Percentiles rank a stretch among this genome's conserved stretches.
These are phyloP conservation scores for Pseudogymnoascus sp. DNA, from an alignment of 2,329 filamentous ascomycete genomes.

Conservation along the genomic window DNA sequence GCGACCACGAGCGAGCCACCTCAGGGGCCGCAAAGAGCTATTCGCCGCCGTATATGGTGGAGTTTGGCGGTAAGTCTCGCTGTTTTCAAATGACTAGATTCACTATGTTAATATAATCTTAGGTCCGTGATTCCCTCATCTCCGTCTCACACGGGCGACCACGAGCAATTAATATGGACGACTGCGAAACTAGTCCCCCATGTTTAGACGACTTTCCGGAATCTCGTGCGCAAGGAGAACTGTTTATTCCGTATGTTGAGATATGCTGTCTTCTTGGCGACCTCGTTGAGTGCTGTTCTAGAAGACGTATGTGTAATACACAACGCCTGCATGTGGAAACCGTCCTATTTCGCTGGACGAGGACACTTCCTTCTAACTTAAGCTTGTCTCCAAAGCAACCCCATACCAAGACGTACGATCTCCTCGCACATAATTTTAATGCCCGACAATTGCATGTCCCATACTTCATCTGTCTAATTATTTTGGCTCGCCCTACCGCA, in stretches of 20 bases:
- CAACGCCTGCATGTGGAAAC: background rate
- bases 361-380: constrained; percentile 26
- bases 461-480: constrained; percentile 34
- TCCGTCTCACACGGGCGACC: background rate
- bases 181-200: background rate
- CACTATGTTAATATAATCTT: background rate
- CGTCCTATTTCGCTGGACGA: constrained; percentile 29
- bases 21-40: background rate
- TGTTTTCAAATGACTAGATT: background rate
- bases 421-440: constrained; percentile 28
- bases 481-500: constrained; percentile 30
- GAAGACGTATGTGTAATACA: background rate
- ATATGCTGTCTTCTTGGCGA: background rate
- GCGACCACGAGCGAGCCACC: background rate
- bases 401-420: background rate
- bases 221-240: background rate
- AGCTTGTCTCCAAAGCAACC: constrained; percentile 17
- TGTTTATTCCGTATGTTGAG: constrained; percentile 6
- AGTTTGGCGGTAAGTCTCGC: background rate
- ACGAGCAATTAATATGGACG: background rate
- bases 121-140: background rate
- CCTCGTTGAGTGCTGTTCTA: background rate
- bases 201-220: constrained; percentile 1
- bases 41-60: background rate
- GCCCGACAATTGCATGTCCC: constrained; percentile 31